These are phyloP conservation scores for Musa balbisiana DNA, from an alignment of 202 grass and related monocot species.

Conservation along the genomic window DNA sequence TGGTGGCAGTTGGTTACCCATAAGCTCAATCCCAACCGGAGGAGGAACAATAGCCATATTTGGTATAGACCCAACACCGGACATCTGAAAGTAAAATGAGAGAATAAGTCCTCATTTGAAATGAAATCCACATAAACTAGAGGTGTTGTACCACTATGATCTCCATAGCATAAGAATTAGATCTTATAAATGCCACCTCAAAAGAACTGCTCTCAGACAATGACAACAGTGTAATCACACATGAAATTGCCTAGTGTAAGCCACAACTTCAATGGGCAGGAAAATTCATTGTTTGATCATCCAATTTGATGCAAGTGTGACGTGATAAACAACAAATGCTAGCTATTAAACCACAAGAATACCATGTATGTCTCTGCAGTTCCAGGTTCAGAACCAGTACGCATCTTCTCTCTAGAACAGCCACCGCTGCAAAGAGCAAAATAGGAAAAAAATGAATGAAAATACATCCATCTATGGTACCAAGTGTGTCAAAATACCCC, in stretches of 20 bases:
- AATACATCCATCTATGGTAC: background rate
- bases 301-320: background rate
- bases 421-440: slow-evolving; percentile 4
- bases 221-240: background rate
- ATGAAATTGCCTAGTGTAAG: too few species aligned
- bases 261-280: too few species aligned
- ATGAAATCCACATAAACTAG: background rate
- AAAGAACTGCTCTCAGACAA: background rate
- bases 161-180: background rate
- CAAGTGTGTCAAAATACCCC: background rate
- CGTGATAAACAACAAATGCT: background rate
- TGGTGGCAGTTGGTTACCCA: slow-evolving; percentile 28
- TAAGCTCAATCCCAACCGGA: slow-evolving; percentile 30
- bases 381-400: slow-evolving; percentile 28
- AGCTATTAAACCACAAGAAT: slow-evolving; percentile 9
- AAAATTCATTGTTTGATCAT: too few species aligned
- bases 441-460: background rate
- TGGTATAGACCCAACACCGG: slow-evolving; percentile 35
- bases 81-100: slow-evolving; percentile 47
- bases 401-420: background rate
- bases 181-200: background rate
- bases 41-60: slow-evolving; percentile 26
- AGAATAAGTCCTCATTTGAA: background rate
- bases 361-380: slow-evolving; percentile 33
- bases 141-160: background rate